A percentile compares a stretch with the other conserved stretches of the same genome.
These are phyloP conservation scores for Lepidium didymum DNA, from an alignment of 345 rosid species.

Conservation along the genomic window DNA sequence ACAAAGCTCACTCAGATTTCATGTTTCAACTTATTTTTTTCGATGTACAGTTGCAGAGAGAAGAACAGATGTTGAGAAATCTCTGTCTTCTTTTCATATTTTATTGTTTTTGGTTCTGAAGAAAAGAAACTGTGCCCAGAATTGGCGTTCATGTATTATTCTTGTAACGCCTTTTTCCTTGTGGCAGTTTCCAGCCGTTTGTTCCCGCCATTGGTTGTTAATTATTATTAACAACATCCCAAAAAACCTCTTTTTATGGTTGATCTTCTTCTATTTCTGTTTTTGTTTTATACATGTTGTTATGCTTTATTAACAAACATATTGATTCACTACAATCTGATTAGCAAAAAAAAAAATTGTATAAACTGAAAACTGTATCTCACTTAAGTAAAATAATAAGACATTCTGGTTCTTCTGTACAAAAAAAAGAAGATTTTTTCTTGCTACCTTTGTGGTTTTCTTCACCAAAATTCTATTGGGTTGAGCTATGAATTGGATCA, in stretches of 20 bases:
- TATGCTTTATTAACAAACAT: background rate
- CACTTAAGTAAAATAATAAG: no score
- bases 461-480: no score
- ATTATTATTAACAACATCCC: background rate
- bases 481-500: no score
- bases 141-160: constrained; percentile 3
- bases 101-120: no score
- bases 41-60: constrained; percentile 7
- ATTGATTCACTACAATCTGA: background rate
- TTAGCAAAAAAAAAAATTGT: background rate
- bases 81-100: background rate
- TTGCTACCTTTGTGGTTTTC: no score
- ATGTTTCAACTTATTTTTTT: constrained; percentile 26
- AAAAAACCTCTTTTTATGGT: background rate
- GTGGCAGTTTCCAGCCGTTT: constrained; percentile 26
- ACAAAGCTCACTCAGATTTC: constrained; percentile 18
- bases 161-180: constrained; percentile 5
- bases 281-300: background rate
- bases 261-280: background rate
- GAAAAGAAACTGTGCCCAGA: constrained; percentile 3
- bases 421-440: no score
- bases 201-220: constrained; percentile 13
- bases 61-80: constrained; percentile 11
- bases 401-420: no score
- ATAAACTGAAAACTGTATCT: background rate